Evolutionary conservation across 352 stramenopile genomes (phyloP).

Genomic region (Albugo laibachii): DNA sequence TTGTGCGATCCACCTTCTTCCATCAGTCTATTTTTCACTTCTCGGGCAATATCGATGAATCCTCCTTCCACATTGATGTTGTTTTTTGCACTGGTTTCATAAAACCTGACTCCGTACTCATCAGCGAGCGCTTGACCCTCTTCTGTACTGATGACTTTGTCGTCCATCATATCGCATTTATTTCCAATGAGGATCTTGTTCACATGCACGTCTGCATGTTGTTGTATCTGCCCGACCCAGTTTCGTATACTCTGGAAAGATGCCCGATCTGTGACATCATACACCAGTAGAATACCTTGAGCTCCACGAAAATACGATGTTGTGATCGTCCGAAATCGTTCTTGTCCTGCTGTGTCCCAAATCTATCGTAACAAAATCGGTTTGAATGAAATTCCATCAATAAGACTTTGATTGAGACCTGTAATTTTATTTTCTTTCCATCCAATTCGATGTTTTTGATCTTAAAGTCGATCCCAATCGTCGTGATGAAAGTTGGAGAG

Average conservation of each 20-base stretch:
- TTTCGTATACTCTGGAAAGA: constrained; percentile 96
- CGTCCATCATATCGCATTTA: constrained; percentile 97
- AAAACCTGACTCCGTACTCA: constrained; percentile 91
- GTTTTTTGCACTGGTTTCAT: constrained; percentile 90
- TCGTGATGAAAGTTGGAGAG: constrained; percentile 81
- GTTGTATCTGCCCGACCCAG: constrained; percentile 94
- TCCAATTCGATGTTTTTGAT: constrained; percentile 87
- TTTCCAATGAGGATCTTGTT: constrained; percentile 99
- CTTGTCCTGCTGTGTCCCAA: constrained; percentile 97
- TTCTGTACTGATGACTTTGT: constrained; percentile 91
- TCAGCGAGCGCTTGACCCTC: constrained; percentile 88
- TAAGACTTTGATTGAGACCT: constrained; percentile 13
- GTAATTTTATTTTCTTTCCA: constrained; percentile 95
- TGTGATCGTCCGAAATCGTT: constrained; percentile 98
- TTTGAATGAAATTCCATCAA: background rate
- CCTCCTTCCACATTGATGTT: constrained; percentile 89
- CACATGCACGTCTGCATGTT: constrained; percentile 97
- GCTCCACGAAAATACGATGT: constrained; percentile 97
- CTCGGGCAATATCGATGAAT: constrained; percentile 76
- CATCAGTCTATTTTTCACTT: constrained; percentile 81
- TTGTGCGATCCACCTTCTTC: constrained; percentile 74
- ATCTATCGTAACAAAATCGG: constrained; percentile 31
- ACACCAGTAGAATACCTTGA: constrained; percentile 97
- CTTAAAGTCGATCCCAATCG: constrained; percentile 83
- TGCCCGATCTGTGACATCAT: constrained; percentile 94